A percentile compares a stretch with the other conserved stretches of the same genome.
phyloP scores from a whole-genome alignment of 306 rosid genomes.

The Vigna mungo region DNA sequence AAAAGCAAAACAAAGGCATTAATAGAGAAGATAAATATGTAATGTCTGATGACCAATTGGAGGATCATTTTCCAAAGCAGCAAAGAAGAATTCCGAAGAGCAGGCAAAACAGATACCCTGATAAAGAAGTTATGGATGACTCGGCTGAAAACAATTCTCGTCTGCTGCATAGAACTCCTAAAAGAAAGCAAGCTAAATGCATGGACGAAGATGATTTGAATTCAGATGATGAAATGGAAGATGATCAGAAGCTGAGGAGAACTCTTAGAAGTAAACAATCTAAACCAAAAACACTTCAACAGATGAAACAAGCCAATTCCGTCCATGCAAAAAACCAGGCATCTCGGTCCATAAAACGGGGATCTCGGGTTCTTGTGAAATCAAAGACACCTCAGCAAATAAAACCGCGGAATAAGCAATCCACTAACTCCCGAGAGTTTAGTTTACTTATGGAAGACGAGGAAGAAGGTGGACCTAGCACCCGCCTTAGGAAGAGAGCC shows the following conservation, averaged over 20 bases:
- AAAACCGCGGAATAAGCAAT: constrained; percentile 60
- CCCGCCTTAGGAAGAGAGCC: constrained; percentile 84
- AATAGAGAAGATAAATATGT: constrained; percentile 43
- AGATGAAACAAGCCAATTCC: constrained; percentile 58
- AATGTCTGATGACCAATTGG: constrained; percentile 51
- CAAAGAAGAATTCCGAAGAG: constrained; percentile 45
- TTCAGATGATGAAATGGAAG: constrained; percentile 55
- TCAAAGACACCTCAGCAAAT: constrained; percentile 53
- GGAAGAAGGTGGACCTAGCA: constrained; percentile 85
- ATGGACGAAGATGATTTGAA: constrained; percentile 54
- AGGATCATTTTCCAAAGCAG: constrained; percentile 47
- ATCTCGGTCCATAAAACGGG: constrained; percentile 57
- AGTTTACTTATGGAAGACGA: constrained; percentile 63
- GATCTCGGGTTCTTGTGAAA: constrained; percentile 48
- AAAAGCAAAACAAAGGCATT: constrained; percentile 48
- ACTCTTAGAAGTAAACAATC: constrained; percentile 65
- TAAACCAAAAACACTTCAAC: constrained; percentile 53
- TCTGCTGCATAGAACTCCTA: constrained; percentile 55
- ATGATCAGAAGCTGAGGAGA: constrained; percentile 57
- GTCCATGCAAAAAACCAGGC: constrained; percentile 53
- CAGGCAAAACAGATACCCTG: constrained; percentile 41
- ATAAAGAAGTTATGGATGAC: constrained; percentile 46
- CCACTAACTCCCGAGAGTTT: constrained; percentile 47
- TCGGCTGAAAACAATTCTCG: constrained; percentile 46
- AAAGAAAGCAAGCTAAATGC: constrained; percentile 63